phyloP scores from a whole-genome alignment of 176 grass and related monocot species.

The Calamus simplicifolius region DNA sequence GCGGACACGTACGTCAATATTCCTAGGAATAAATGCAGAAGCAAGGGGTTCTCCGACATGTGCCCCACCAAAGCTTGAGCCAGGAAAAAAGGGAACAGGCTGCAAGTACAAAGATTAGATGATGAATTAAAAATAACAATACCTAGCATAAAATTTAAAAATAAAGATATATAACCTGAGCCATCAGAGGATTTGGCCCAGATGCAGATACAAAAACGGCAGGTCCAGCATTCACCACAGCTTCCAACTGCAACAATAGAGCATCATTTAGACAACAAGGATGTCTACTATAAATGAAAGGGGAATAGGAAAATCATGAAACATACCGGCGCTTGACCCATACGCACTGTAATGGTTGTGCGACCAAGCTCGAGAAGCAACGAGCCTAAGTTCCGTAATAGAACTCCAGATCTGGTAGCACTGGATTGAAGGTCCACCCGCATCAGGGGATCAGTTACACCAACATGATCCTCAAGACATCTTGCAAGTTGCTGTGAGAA shows the following conservation, averaged over 20 bases:
- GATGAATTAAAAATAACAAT: constrained; percentile 7
- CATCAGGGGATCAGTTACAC: constrained; percentile 37
- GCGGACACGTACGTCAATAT: constrained; percentile 62
- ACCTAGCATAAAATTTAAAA: constrained; percentile 14
- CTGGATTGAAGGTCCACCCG: constrained; percentile 54
- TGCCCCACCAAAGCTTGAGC: constrained; percentile 36
- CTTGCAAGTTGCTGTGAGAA: constrained; percentile 60
- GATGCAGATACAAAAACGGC: constrained; percentile 93
- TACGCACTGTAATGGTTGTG: constrained; percentile 62
- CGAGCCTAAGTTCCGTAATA: constrained; percentile 78
- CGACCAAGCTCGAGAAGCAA: constrained; percentile 94
- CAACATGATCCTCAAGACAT: constrained; percentile 50
- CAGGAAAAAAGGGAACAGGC: constrained; percentile 88
- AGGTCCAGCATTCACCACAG: constrained; percentile 73
- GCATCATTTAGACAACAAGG: constrained; percentile 12
- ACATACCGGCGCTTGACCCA: constrained; percentile 57
- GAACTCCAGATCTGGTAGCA: constrained; percentile 37
- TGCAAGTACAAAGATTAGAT: constrained; percentile 31
- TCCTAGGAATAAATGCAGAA: constrained; percentile 51
- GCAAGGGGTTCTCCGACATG: constrained; percentile 17
- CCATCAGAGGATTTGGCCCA: constrained; percentile 94
- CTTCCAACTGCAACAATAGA: constrained; percentile 63
- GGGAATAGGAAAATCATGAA: constrained; percentile 8
- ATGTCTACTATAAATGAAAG: constrained; percentile 8
- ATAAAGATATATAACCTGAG: constrained; percentile 51